These are phyloP conservation scores for Entoloma clypeatum DNA, from an alignment of 1,284 basidiomycete species.

Conservation along the genomic window DNA sequence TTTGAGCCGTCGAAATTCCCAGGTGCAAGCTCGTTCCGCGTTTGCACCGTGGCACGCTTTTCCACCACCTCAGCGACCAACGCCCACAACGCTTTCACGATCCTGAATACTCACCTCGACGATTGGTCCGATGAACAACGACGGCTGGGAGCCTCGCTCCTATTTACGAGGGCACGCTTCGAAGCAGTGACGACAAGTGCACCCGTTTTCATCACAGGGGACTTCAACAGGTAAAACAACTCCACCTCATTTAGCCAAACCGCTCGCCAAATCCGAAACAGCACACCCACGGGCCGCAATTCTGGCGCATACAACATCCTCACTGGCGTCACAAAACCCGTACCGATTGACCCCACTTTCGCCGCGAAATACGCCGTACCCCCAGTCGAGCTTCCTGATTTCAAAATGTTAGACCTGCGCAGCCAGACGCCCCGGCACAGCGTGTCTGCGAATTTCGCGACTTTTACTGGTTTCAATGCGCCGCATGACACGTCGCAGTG, in stretches of 20 bases:
- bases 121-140: slow-evolving; percentile 52
- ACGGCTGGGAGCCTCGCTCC: slow-evolving; percentile 46
- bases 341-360: slow-evolving; percentile 42
- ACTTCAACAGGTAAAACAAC: slow-evolving; percentile 53
- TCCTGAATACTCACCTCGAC: slow-evolving; percentile 54
- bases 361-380: slow-evolving; percentile 38
- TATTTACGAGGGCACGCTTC: slow-evolving; percentile 46
- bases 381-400: slow-evolving; percentile 30
- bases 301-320: slow-evolving; percentile 50
- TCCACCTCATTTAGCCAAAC: no score
- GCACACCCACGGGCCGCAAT: slow-evolving; percentile 39
- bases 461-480: slow-evolving; percentile 49
- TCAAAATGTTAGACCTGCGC: slow-evolving; percentile 46
- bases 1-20: slow-evolving; percentile 50
- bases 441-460: slow-evolving; percentile 49
- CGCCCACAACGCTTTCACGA: slow-evolving; percentile 30
- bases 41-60: slow-evolving; percentile 48
- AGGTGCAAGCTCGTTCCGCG: slow-evolving; percentile 48
- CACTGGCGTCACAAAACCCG: slow-evolving; percentile 39
- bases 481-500: slow-evolving; percentile 37
- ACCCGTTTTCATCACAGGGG: slow-evolving; percentile 49
- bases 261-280: slow-evolving; percentile 7
- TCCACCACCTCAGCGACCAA: slow-evolving; percentile 14
- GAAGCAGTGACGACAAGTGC: slow-evolving; percentile 38
- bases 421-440: slow-evolving; percentile 37